Percentiles rank a stretch among this genome's conserved stretches.
phyloP scores from a whole-genome alignment of 495 filamentous ascomycete genomes.

The Penicillium lividum region DNA sequence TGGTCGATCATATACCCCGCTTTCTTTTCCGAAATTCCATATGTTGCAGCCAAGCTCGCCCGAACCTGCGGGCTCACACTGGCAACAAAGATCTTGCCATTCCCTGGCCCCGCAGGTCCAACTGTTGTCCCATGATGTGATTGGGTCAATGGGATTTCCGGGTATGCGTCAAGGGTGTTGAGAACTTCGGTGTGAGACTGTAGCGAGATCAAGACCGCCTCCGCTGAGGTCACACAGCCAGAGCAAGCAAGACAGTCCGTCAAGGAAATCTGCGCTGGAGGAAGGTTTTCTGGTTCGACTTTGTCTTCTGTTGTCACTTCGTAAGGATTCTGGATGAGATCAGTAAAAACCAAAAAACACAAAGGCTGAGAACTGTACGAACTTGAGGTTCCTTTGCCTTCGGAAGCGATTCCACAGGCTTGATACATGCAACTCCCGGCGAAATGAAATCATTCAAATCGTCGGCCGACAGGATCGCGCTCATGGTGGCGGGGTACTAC shows the following conservation, averaged over 20 bases:
- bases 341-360: constrained; percentile 10
- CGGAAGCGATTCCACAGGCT: constrained; percentile 90
- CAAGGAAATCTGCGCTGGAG: constrained; percentile 84
- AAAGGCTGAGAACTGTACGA: constrained; percentile 13
- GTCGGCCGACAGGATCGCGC: constrained; percentile 92
- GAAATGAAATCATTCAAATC: constrained; percentile 99
- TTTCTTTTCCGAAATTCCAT: constrained; percentile 67
- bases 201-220: constrained; percentile 88
- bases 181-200: constrained; percentile 93
- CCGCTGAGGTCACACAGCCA: constrained; percentile 95
- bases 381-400: constrained; percentile 40
- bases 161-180: constrained; percentile 69
- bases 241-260: constrained; percentile 98
- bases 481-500: constrained; percentile 61
- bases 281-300: constrained; percentile 54
- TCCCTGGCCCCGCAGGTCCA: constrained; percentile 34
- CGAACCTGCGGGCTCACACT: constrained; percentile 88
- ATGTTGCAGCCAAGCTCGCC: constrained; percentile 82
- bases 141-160: constrained; percentile 43
- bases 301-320: constrained; percentile 93
- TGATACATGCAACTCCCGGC: constrained; percentile 96
- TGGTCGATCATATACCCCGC: constrained; percentile 82
- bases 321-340: constrained; percentile 60
- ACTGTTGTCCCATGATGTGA: constrained; percentile 27
- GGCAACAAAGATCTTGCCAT: constrained; percentile 77